Conservation (phyloP, 192 early-diverging fungal genomes). For the Geosiphon pyriformis region DNA sequence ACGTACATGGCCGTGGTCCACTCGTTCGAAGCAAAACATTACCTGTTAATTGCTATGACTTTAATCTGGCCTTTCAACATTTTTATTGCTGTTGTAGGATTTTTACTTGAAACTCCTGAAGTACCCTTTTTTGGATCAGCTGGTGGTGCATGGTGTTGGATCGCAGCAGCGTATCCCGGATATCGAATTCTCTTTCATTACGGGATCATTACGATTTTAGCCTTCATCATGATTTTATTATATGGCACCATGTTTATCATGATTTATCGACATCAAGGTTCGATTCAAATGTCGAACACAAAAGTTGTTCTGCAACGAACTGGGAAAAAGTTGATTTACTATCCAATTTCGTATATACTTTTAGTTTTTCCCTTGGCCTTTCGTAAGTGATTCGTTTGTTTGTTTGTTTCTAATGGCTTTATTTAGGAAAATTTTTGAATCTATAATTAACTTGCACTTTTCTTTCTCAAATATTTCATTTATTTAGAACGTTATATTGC, state of each 20-base stretch:
- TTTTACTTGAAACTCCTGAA: neutral
- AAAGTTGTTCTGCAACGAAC: neutral
- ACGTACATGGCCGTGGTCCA: neutral
- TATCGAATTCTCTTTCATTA: slow-evolving; percentile 9
- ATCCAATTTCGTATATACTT: neutral
- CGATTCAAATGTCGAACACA: neutral
- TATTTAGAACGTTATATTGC: neutral
- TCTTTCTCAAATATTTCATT: neutral
- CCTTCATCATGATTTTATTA: neutral
- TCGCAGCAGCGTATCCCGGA: neutral
- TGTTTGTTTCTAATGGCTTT: too few species aligned
- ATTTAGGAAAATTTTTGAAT: slow-evolving; percentile 16
- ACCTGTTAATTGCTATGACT: neutral
- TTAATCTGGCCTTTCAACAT: neutral
- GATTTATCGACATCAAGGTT: neutral
- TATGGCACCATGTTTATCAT: neutral
- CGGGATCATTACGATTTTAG: neutral
- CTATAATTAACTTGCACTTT: neutral
- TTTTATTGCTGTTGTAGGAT: neutral
- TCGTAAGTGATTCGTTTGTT: neutral
- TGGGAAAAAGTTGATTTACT: slow-evolving; percentile 8
- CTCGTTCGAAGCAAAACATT: neutral
- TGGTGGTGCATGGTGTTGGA: slow-evolving; percentile 3
- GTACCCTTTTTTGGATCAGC: neutral
- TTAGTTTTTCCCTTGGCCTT: neutral